A percentile compares a stretch with the other conserved stretches of the same genome.
phyloP scores from a whole-genome alignment of 1,139 yeast genomes.

The Torulaspora pretoriensis region DNA sequence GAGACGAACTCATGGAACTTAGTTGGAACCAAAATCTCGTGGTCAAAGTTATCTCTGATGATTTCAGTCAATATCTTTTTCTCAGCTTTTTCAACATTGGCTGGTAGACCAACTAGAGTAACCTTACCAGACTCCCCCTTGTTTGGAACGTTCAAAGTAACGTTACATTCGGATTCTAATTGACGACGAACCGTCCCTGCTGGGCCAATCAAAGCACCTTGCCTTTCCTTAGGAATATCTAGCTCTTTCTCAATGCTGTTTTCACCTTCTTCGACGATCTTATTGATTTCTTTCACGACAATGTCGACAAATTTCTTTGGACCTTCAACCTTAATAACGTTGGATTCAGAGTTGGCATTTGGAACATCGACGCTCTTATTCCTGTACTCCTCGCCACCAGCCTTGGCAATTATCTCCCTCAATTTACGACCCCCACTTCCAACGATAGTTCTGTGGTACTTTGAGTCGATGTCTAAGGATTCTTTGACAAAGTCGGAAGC shows the following conservation, averaged over 20 bases:
- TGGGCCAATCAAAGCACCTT: conserved; percentile 75
- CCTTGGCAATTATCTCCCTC: conserved; percentile 69
- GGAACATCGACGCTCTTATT: conserved; percentile 70
- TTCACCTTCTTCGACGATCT: conserved; percentile 62
- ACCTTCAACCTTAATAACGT: conserved; percentile 66
- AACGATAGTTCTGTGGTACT: conserved; percentile 72
- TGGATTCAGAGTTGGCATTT: conserved; percentile 59
- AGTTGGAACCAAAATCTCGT: conserved; percentile 54
- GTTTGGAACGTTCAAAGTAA: conserved; percentile 65
- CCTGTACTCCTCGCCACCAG: conserved; percentile 64
- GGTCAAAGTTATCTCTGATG: conserved; percentile 43
- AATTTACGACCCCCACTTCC: conserved; percentile 78
- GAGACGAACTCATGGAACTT: conserved; percentile 56
- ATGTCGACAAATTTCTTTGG: conserved; percentile 69
- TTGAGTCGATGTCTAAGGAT: conserved; percentile 62
- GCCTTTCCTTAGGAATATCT: conserved; percentile 69
- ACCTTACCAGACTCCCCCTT: conserved; percentile 47
- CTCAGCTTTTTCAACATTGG: conserved; percentile 54
- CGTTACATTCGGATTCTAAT: conserved; percentile 66
- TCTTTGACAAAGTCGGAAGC: conserved; percentile 61
- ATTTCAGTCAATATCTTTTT: conserved; percentile 49
- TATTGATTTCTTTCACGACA: conserved; percentile 60
- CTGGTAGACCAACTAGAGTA: conserved; percentile 56
- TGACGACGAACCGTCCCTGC: conserved; percentile 72
- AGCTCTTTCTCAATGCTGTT: conserved; percentile 54